Evolutionary conservation across 2,329 filamentous ascomycete species (phyloP).

Genomic region (Teratosphaeria gauchensis): DNA sequence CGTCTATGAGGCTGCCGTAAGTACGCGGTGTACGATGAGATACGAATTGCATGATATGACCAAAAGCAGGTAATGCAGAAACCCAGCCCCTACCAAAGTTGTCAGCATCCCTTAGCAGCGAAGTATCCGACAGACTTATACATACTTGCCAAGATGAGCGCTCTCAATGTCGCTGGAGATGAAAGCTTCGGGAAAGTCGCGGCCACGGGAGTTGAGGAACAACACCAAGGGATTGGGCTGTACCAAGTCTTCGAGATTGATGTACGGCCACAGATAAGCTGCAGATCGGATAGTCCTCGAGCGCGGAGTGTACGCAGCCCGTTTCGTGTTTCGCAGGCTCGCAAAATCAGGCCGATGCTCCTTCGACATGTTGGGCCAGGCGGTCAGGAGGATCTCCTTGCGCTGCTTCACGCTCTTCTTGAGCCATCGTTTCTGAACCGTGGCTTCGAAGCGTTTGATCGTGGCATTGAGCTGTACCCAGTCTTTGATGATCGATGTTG

Average conservation of each 20-base stretch:
- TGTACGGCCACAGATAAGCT: constrained; percentile 42
- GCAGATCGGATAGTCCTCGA: constrained; percentile 16
- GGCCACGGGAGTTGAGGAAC: constrained; percentile 44
- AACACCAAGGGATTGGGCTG: constrained; percentile 37
- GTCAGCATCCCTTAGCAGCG: background rate
- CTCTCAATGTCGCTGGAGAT: constrained; percentile 35
- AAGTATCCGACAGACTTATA: background rate
- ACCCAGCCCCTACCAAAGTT: background rate
- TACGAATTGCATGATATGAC: constrained; percentile 14
- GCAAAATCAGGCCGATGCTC: constrained; percentile 45
- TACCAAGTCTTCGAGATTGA: constrained; percentile 49
- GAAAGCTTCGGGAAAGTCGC: constrained; percentile 39
- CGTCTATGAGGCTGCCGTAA: constrained; percentile 12
- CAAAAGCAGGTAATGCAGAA: background rate
- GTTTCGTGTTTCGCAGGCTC: constrained; percentile 2
- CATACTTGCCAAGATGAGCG: constrained; percentile 21
- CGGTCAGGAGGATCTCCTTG: constrained; percentile 36
- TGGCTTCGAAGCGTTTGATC: constrained; percentile 41
- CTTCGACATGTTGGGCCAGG: constrained; percentile 42
- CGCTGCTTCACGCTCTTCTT: constrained; percentile 44
- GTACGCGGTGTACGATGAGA: constrained; percentile 19
- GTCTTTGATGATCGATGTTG: constrained; percentile 25
- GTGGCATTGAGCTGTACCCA: constrained; percentile 33
- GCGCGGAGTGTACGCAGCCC: constrained; percentile 7
- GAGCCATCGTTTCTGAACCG: constrained; percentile 44